These are phyloP conservation scores for Hemileccinum impolitum DNA, from an alignment of 768 basidiomycete species.

Conservation along the genomic window DNA sequence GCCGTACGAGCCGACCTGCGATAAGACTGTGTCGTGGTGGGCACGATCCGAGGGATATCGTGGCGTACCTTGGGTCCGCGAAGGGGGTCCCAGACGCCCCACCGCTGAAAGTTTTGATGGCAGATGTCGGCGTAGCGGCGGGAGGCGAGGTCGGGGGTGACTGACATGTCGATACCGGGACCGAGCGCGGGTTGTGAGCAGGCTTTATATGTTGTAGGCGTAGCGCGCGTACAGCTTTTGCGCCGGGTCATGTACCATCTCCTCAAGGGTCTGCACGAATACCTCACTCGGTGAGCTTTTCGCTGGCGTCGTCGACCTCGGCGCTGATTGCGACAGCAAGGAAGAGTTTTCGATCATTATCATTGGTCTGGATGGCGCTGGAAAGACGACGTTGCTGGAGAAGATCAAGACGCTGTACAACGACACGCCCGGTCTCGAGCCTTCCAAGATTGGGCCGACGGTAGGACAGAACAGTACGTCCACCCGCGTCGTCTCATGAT, in stretches of 20 bases:
- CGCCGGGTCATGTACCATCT: conserved; percentile 78
- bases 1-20: conserved; percentile 30
- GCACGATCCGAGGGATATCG: too few relatives aligned
- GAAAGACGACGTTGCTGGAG: conserved; percentile 90
- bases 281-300: conserved; percentile 67
- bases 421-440: conserved; percentile 78
- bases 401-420: conserved; percentile 93
- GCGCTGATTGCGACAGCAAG: conserved; percentile 46
- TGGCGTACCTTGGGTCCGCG: conserved; percentile 3
- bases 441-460: conserved; percentile 93
- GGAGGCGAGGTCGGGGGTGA: conserved; percentile 1
- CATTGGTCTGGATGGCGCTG: conserved; percentile 88
- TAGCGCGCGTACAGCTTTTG: too few relatives aligned
- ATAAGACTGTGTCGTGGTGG: neutral
- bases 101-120: conserved; percentile 1
- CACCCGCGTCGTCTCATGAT: too few relatives aligned
- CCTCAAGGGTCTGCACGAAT: conserved; percentile 86
- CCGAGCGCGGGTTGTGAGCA: neutral
- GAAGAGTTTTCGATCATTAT: conserved; percentile 95
- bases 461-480: conserved; percentile 94
- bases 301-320: neutral
- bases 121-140: conserved; percentile 10
- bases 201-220: too few relatives aligned
- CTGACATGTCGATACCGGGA: neutral
- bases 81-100: conserved; percentile 8